Evolutionary conservation across 2,329 filamentous ascomycete genomes (phyloP).

Genomic region (Waltergamsia citrina): DNA sequence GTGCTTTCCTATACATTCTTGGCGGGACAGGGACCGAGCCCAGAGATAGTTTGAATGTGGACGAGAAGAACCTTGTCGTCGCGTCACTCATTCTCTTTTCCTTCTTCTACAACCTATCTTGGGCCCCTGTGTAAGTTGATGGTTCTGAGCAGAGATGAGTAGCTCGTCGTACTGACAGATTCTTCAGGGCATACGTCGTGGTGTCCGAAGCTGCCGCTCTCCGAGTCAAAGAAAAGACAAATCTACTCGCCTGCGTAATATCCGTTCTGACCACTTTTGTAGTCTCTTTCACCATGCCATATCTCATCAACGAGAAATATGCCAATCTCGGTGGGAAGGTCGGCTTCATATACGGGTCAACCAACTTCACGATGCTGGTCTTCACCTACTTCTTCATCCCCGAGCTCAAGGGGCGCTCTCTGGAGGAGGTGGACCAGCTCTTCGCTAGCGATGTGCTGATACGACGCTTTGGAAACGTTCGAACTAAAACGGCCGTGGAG

Average conservation of each 20-base stretch:
- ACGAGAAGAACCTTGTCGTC: constrained; percentile 13
- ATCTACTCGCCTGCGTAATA: constrained; percentile 14
- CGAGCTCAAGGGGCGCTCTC: constrained; percentile 16
- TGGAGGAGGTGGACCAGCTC: constrained; percentile 4
- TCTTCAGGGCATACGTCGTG: constrained; percentile 13
- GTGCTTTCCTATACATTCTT: constrained; percentile 20
- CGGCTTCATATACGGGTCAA: constrained; percentile 22
- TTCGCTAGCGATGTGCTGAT: constrained; percentile 1
- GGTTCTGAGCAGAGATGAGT: too few species aligned
- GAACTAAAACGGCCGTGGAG: background rate
- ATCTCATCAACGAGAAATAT: constrained; percentile 23
- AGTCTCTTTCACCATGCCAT: constrained; percentile 24
- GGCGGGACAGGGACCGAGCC: constrained; percentile 20
- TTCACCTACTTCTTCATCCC: constrained; percentile 22
- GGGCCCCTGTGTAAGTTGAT: constrained; percentile 15
- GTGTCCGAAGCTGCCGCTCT: constrained; percentile 13
- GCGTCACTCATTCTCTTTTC: constrained; percentile 15
- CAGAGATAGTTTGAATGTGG: constrained; percentile 11
- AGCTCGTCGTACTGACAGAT: background rate
- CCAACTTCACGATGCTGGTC: constrained; percentile 11
- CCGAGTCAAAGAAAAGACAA: constrained; percentile 20
- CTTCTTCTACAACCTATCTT: constrained; percentile 14
- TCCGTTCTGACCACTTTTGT: constrained; percentile 19
- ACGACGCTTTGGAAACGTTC: background rate
- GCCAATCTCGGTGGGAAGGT: constrained; percentile 22